Base-by-base conservation (phyloP, 768 basidiomycete genomes). In the Lentinus tigrinus region DNA sequence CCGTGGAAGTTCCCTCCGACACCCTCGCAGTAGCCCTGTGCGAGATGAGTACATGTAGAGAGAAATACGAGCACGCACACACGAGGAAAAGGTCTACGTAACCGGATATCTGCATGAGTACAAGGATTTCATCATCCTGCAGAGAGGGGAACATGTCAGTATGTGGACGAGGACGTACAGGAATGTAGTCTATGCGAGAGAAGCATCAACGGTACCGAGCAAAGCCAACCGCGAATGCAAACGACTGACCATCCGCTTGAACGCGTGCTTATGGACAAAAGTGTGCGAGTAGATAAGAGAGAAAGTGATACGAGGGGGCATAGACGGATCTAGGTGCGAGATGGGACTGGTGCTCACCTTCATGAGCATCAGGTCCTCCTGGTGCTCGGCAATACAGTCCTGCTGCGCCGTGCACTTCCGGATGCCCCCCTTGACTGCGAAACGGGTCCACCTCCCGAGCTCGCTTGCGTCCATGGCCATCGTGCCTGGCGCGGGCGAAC, bases 341-440 rank as follows among this genome's bases (percentile, higher is more conserved):
- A n/a, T n/a, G n/a, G n/a, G n/a, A 6, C 31, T 7, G 11, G 31
- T 31, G 3, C 81, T 47, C 54, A 85, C 91, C 81, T 89, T 86
- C 48, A 94, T 72, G 69, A 95, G 93, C 92, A 95, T 95, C 43
- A 95, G 78, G 71, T 94, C 92, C 23, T 86, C 86, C 11, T 81
- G 70, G 38, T 79, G 78, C 69, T 91, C 84, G 2, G 90, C 90
- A 19, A 90, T 81, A 65, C 89, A 91, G 70, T 95, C 91, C 52
- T 80, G 77, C 24, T 78, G 56, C 4, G 92, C 92, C 1, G 82
- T 85, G 62, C 91, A 92, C 63, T 78, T 87, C 5, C 92, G 92
- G 53, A 94, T 91, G 14, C 92, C 92, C 0, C 92, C 92, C 66
- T 92, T 93, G 4, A 77, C 82, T 0, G 92, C 92, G 69, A 94